Conservation (phyloP, 2,329 filamentous ascomycete genomes). For the Neonectria hederae region DNA sequence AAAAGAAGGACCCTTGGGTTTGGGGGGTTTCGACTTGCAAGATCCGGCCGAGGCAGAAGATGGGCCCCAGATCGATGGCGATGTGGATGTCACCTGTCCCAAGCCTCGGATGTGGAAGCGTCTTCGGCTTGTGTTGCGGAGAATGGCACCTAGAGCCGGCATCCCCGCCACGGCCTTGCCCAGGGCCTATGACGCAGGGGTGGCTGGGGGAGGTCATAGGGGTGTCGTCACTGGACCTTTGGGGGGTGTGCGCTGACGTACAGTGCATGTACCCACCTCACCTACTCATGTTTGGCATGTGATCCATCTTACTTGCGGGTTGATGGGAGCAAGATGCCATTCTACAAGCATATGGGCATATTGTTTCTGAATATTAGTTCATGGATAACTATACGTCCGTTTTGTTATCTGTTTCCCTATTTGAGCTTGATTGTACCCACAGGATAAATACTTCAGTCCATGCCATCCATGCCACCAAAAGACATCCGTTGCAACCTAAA, state of each 20-base stretch:
- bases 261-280: no score
- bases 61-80: slow-evolving; percentile 18
- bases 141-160: slow-evolving; percentile 19
- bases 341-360: not conserved
- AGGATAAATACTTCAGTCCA: slow-evolving; percentile 15
- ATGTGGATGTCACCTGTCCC: slow-evolving; percentile 28
- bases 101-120: slow-evolving; percentile 28
- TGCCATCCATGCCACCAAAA: not conserved
- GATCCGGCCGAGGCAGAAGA: slow-evolving; percentile 15
- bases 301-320: slow-evolving; percentile 8
- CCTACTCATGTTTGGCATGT: slow-evolving; percentile 19
- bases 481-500: no score
- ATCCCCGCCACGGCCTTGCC: slow-evolving; percentile 7
- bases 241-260: not conserved
- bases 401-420: not conserved
- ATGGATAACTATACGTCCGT: not conserved
- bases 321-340: slow-evolving; percentile 4
- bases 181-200: slow-evolving; percentile 23
- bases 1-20: not conserved
- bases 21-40: slow-evolving; percentile 4
- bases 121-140: slow-evolving; percentile 30
- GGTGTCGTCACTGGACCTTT: not conserved
- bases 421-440: not conserved
- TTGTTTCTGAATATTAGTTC: not conserved
- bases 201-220: not conserved